Evolutionary conservation across 176 grass and related monocot species (phyloP).

Genomic region (Oryza brachyantha): DNA sequence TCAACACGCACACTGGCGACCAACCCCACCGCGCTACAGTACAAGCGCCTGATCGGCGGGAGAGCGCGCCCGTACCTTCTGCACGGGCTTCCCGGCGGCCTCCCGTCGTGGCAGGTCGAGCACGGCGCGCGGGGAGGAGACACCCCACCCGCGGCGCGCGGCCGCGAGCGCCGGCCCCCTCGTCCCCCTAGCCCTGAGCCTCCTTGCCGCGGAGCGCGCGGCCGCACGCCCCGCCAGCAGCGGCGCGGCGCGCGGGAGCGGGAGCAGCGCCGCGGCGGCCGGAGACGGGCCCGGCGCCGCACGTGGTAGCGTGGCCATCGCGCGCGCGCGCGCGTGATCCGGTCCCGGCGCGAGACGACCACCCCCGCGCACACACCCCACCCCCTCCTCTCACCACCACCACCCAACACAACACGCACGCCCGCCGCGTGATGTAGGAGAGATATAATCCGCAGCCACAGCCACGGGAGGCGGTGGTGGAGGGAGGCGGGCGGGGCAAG

Average conservation of each 20-base stretch:
- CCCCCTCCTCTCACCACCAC: not conserved
- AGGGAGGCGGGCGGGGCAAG: conserved; percentile 5
- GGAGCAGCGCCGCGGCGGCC: conserved; percentile 19
- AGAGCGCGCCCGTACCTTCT: conserved; percentile 37
- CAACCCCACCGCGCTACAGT: not conserved
- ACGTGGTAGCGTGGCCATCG: conserved; percentile 50
- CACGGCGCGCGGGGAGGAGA: conserved; percentile 31
- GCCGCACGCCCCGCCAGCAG: conserved; percentile 48
- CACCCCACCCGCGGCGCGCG: conserved; percentile 37
- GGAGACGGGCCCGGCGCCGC: not conserved
- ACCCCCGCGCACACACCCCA: too few species aligned
- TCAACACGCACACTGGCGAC: not conserved
- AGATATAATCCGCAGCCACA: not conserved
- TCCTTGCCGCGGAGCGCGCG: not conserved
- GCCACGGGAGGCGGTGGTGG: not conserved
- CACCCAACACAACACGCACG: not conserved
- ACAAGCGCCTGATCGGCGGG: not conserved
- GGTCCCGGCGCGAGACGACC: not conserved
- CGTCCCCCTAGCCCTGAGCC: conserved; percentile 35
- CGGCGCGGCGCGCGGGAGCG: conserved; percentile 39
- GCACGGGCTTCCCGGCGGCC: conserved; percentile 23
- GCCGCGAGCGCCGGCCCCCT: conserved; percentile 31
- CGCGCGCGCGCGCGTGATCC: conserved; percentile 24
- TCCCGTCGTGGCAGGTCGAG: conserved; percentile 25
- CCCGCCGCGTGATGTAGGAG: not conserved